Base-by-base conservation (phyloP, 2,329 filamentous ascomycete genomes). In the Calycina herbarum region DNA sequence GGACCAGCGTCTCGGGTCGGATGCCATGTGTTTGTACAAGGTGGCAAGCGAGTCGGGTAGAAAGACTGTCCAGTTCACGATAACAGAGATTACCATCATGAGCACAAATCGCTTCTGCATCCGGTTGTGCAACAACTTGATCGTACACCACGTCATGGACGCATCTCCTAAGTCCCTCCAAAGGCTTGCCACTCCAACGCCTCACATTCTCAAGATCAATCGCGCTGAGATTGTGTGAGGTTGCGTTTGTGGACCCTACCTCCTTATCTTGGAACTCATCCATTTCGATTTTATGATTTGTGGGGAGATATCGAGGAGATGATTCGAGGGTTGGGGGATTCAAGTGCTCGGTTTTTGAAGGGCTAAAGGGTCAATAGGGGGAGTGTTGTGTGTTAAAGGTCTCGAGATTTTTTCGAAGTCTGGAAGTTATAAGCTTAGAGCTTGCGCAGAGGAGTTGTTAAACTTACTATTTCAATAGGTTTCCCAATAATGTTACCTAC, bases 81-180 rank as follows among this genome's bases (percentile, higher is more conserved):
- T 70, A 70, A 13, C 67, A 66, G 15, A 68, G 54, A 13, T 60
- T 35, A 10, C 66, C 65, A 62, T 70, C 69, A 51, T 61, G 65
- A 29, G 59, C 51, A 40, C 51, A 61, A 7, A 64, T 56, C 10
- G 62, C 62, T 38, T 54, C 56, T 24, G 62, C 57, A 5, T 48
- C 24, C 15, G 62, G 62, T 42, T 54, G 40, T 24, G 17, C 15
- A 27, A 51, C 20, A 17, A 48, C 56, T 48, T 59, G 62, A 11
- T 59, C 20, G 20, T 33, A 29, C 17, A 64, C 27, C 15, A 27
- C 38, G 20, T 64, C 57, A 51, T 64, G 62, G 3, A 64, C 40
- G 35, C 35, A 59, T 29, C 54, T 29, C 15, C 48, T 24, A 13
- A n/a, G 15, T 24, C 29, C 61, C 11, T 27, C 48, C 5, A 48